Evolutionary conservation across 2,329 filamentous ascomycete species (phyloP).

Genomic region (Monosporascus sp.): DNA sequence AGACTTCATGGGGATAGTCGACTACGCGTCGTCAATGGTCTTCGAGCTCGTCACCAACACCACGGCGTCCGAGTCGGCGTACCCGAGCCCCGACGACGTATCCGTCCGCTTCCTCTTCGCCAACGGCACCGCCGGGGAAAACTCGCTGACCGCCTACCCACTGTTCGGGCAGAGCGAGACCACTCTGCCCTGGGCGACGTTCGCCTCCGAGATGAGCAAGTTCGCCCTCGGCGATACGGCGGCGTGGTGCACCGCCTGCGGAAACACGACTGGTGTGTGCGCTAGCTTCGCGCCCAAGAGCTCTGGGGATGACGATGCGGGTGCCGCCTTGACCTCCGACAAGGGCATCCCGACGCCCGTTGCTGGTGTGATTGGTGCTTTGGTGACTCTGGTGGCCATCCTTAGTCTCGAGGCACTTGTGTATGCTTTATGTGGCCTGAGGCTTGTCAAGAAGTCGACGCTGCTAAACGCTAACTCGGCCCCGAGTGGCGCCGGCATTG

Average conservation of each 20-base stretch:
- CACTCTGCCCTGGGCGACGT: conserved; percentile 63
- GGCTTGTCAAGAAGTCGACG: conserved; percentile 43
- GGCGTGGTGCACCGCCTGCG: conserved; percentile 72
- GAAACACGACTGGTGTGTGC: conserved; percentile 65
- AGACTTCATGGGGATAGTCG: conserved; percentile 72
- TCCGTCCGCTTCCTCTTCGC: conserved; percentile 57
- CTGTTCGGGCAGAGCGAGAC: conserved; percentile 55
- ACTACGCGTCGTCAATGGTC: conserved; percentile 76
- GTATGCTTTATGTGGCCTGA: conserved; percentile 39
- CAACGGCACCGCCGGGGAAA: conserved; percentile 50
- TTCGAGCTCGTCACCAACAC: conserved; percentile 66
- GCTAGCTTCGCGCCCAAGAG: conserved; percentile 34
- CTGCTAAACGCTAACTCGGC: conserved; percentile 16
- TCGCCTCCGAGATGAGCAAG: conserved; percentile 56
- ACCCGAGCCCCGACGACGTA: conserved; percentile 45
- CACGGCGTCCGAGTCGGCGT: conserved; percentile 37
- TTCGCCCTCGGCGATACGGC: conserved; percentile 62
- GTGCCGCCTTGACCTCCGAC: conserved; percentile 18
- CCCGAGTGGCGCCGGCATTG: conserved; percentile 2
- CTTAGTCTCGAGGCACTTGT: conserved; percentile 40
- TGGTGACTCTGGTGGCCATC: conserved; percentile 53
- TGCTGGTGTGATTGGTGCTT: conserved; percentile 77
- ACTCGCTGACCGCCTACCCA: conserved; percentile 50
- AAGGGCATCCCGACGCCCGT: conserved; percentile 61
- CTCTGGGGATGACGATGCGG: conserved; percentile 17